Evolutionary conservation across 108 stramenopile genomes (phyloP).

Genomic region (Cyclotella kingstonii): DNA sequence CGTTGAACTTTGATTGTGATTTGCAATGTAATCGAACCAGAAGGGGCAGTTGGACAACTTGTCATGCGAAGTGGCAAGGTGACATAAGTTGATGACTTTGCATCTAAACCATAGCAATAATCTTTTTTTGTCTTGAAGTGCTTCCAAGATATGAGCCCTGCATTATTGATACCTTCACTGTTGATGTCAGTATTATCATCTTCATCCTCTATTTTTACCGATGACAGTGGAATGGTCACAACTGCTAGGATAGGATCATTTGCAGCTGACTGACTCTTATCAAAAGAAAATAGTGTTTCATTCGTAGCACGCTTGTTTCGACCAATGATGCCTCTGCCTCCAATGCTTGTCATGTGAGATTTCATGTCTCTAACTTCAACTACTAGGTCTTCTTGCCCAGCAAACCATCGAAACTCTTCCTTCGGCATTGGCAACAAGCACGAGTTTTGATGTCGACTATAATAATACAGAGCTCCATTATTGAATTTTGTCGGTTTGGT

Average conservation of each 20-base stretch:
- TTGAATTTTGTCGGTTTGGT: conserved; percentile 26
- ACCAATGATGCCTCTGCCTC: background rate
- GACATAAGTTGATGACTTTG: conserved; percentile 24
- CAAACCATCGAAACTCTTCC: conserved; percentile 39
- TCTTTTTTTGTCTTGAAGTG: background rate
- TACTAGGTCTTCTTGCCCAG: conserved; percentile 39
- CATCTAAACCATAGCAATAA: conserved; percentile 7
- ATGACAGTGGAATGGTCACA: conserved; percentile 34
- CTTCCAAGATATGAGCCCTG: conserved; percentile 1
- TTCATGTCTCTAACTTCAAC: conserved; percentile 36
- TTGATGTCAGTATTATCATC: background rate
- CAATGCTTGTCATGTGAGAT: background rate
- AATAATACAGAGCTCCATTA: conserved; percentile 28
- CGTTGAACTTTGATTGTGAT: conserved; percentile 29
- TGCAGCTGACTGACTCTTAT: background rate
- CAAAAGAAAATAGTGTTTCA: background rate
- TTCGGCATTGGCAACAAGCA: conserved; percentile 37
- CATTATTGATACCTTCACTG: background rate
- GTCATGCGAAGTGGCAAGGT: conserved; percentile 37
- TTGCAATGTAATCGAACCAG: conserved; percentile 35
- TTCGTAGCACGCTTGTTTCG: background rate
- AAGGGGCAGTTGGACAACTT: conserved; percentile 19
- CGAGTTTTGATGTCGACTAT: conserved; percentile 29
- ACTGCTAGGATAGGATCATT: conserved; percentile 32
- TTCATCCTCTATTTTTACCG: conserved; percentile 36